Percentiles rank a stretch among this genome's conserved stretches.
Conservation (phyloP, 257 asterid genomes). For the Fraxinus cuspidata region DNA sequence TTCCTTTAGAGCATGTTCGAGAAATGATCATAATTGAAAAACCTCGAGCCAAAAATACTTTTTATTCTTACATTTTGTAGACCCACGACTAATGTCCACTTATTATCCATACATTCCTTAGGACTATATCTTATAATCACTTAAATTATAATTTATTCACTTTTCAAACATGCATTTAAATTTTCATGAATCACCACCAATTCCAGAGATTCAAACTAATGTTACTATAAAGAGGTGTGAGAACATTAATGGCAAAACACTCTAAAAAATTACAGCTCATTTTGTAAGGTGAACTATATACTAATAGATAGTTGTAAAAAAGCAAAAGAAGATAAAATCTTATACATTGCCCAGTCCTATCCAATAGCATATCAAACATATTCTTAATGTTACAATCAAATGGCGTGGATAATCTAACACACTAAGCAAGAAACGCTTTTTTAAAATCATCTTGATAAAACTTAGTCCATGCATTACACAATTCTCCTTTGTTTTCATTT, state of each 20-base stretch:
- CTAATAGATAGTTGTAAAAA: background rate
- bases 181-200: slow-evolving; percentile 1
- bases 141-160: too few species aligned
- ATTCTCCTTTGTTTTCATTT: background rate
- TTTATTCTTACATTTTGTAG: too few species aligned
- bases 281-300: background rate
- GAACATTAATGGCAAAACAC: background rate
- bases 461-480: background rate
- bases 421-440: background rate
- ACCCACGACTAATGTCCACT: too few species aligned
- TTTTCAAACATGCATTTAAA: too few species aligned
- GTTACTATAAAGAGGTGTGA: background rate
- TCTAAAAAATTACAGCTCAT: background rate
- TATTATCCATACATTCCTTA: too few species aligned
- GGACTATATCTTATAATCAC: too few species aligned
- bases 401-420: background rate
- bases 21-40: too few species aligned
- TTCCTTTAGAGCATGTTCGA: too few species aligned
- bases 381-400: background rate
- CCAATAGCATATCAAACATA: background rate
- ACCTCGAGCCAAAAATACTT: too few species aligned
- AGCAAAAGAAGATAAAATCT: background rate
- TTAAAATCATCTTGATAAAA: background rate
- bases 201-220: background rate
- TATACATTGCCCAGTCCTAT: background rate